Conservation (phyloP, 106 monocot genomes). For the Allium cepa region DNA sequence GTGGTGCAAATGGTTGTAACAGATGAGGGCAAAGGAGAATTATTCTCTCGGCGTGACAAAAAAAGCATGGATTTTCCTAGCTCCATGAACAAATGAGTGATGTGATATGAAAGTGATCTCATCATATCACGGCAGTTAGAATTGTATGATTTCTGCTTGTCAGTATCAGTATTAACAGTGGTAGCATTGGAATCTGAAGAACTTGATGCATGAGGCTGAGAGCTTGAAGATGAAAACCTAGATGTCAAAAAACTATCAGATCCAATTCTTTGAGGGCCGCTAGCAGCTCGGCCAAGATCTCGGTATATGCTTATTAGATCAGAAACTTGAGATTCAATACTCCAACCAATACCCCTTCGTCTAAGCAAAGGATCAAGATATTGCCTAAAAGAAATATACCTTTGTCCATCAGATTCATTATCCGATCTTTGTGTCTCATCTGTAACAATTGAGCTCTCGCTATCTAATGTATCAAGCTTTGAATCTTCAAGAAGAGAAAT, state of each 20-base stretch:
- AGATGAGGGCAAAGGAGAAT: slow-evolving; percentile 46
- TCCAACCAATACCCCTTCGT: slow-evolving; percentile 73
- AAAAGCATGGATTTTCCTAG: slow-evolving; percentile 81
- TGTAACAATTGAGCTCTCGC: slow-evolving; percentile 25
- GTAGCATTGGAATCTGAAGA: slow-evolving; percentile 23
- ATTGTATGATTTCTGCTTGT: slow-evolving; percentile 64
- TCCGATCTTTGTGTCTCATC: slow-evolving; percentile 40
- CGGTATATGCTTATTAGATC: slow-evolving; percentile 94
- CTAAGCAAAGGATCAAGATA: slow-evolving; percentile 86
- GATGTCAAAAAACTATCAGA: slow-evolving; percentile 36
- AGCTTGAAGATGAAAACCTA: slow-evolving; percentile 13
- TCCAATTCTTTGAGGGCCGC: slow-evolving; percentile 38
- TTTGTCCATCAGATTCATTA: slow-evolving; percentile 56
- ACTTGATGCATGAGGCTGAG: slow-evolving; percentile 27
- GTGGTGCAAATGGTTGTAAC: slow-evolving; percentile 60
- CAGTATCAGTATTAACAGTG: slow-evolving; percentile 39
- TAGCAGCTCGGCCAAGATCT: slow-evolving; percentile 67
- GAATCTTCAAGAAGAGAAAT: slow-evolving; percentile 85
- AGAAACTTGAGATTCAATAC: slow-evolving; percentile 90
- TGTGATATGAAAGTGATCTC: slow-evolving; percentile 90
- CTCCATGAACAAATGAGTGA: slow-evolving; percentile 86
- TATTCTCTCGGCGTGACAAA: slow-evolving; percentile 70
- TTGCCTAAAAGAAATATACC: slow-evolving; percentile 71
- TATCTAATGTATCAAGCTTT: slow-evolving; percentile 36
- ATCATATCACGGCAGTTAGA: slow-evolving; percentile 87